phyloP scores from a whole-genome alignment of 2,329 filamentous ascomycete species.

The Phaeosphaeria sp. region DNA sequence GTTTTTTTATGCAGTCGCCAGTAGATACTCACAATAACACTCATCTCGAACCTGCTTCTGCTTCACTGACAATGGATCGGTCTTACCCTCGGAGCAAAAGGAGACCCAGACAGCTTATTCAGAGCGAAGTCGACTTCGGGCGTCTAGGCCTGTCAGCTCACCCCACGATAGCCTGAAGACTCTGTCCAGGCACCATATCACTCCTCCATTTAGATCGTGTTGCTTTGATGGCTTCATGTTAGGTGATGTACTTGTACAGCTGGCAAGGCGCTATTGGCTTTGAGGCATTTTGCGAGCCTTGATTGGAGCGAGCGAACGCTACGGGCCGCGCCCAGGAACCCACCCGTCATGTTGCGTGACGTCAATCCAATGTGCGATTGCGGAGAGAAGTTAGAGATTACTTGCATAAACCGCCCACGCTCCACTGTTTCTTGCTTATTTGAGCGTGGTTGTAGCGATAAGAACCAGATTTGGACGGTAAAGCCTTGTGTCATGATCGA shows the following conservation, averaged over 20 bases:
- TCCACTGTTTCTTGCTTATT: conserved; percentile 18
- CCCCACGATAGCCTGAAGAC: conserved; percentile 24
- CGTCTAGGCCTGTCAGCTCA: conserved; percentile 18
- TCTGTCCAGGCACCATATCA: conserved; percentile 18
- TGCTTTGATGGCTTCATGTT: conserved; percentile 29
- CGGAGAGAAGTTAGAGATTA: conserved; percentile 8
- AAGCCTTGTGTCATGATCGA: not conserved
- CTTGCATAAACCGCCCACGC: conserved; percentile 17
- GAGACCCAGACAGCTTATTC: conserved; percentile 20
- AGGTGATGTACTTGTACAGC: conserved; percentile 45
- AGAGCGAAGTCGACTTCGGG: conserved; percentile 15
- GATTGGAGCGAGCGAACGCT: conserved; percentile 31
- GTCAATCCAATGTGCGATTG: conserved; percentile 20
- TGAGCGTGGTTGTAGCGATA: conserved; percentile 1
- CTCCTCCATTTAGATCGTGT: conserved; percentile 16
- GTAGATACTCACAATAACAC: conserved; percentile 29
- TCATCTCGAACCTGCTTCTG: conserved; percentile 27
- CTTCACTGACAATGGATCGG: conserved; percentile 15
- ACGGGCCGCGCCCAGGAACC: conserved; percentile 35
- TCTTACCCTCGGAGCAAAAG: conserved; percentile 22
- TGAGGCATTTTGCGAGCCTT: conserved; percentile 11
- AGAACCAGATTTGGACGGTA: not conserved
- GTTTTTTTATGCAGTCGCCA: not conserved
- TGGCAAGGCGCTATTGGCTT: conserved; percentile 44
- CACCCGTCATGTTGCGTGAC: conserved; percentile 29